phyloP scores from a whole-genome alignment of 352 stramenopile genomes.

The Pythium aristosporum region DNA sequence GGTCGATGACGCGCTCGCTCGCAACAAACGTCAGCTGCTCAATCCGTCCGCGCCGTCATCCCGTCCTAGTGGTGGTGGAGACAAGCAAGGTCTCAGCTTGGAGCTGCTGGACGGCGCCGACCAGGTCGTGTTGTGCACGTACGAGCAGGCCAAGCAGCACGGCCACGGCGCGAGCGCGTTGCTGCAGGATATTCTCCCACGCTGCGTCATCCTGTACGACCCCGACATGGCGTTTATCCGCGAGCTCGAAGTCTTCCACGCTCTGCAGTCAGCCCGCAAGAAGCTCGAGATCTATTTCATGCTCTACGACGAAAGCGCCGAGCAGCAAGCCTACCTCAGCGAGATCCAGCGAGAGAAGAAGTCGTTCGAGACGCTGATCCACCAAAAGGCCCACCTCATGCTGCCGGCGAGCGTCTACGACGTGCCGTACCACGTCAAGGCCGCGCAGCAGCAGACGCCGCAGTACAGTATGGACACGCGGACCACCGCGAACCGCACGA shows the following conservation, averaged over 20 bases:
- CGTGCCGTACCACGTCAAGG: conserved; percentile 76
- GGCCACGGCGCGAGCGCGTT: conserved; percentile 59
- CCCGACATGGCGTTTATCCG: conserved; percentile 94
- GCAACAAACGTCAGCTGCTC: conserved; percentile 26
- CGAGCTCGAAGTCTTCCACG: conserved; percentile 93
- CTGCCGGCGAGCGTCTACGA: conserved; percentile 87
- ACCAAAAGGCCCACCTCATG: conserved; percentile 93
- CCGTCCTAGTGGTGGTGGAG: background rate
- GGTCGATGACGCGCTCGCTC: conserved; percentile 20
- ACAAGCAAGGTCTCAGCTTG: conserved; percentile 32
- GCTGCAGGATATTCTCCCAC: conserved; percentile 90
- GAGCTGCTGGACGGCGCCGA: conserved; percentile 46
- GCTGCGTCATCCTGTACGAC: conserved; percentile 94
- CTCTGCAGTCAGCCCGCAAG: conserved; percentile 26
- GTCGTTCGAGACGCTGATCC: conserved; percentile 95
- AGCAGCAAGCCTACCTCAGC: conserved; percentile 95
- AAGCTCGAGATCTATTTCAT: conserved; percentile 94
- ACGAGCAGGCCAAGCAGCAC: conserved; percentile 70
- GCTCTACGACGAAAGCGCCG: conserved; percentile 94
- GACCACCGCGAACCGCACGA: conserved; percentile 29
- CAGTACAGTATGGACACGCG: conserved; percentile 86
- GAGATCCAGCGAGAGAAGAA: conserved; percentile 95
- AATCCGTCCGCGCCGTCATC: background rate
- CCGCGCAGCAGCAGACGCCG: conserved; percentile 38
- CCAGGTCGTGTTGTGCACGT: conserved; percentile 76